Base-by-base conservation (phyloP, 2,329 filamentous ascomycete genomes). In the Stemphylium vesicarium region DNA sequence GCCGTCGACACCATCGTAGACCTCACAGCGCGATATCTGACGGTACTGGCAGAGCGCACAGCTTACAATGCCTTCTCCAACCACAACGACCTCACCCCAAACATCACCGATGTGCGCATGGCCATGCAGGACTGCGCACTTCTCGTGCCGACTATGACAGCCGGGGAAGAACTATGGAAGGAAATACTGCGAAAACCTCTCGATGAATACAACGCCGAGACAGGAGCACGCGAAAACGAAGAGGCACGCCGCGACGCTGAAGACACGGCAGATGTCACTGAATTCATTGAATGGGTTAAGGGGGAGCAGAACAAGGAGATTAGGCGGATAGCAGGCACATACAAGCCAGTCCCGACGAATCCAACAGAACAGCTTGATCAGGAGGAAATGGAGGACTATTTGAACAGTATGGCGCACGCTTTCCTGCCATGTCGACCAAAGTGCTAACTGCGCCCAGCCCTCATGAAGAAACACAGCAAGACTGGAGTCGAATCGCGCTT, bases 401-500 rank as follows among this genome's bases (percentile, higher is more conserved):
- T 82, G 46, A 80, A 75, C 16, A 74, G 75, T 77, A 66, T 50
- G 74, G 60, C 12, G 1, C 18, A 5, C n/a, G 24, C 1, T 15
- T 5, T 15, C 8, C 36, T 12, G 15, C n/a, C 15, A 13, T 36
- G 8, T 5, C 11, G 16, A 7, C 12, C 22, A 47, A 68, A 48
- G 70, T 42, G 32, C 57, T 68, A 50, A 66, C 57, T 22, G 26
- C 22, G 15, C 44, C 13, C 62, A 90, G 89, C 87, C 4, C 79
- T 98, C 37, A 97, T 96, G 77, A 95, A 93, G 78, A 96, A 96
- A 71, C 91, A 96, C 75, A 92, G 88, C 78, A 96, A 95, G 66
- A 90, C 89, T 0, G 91, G 90, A 59, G 92, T 96, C 68, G 92
- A 96, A 69, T 88, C 88, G 9, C 88, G 94, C 68, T 96, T 92